A percentile compares a stretch with the other conserved stretches of the same genome.
Conservation (phyloP, 371 early-diverging fungal species). For the Mortierella sp. region DNA sequence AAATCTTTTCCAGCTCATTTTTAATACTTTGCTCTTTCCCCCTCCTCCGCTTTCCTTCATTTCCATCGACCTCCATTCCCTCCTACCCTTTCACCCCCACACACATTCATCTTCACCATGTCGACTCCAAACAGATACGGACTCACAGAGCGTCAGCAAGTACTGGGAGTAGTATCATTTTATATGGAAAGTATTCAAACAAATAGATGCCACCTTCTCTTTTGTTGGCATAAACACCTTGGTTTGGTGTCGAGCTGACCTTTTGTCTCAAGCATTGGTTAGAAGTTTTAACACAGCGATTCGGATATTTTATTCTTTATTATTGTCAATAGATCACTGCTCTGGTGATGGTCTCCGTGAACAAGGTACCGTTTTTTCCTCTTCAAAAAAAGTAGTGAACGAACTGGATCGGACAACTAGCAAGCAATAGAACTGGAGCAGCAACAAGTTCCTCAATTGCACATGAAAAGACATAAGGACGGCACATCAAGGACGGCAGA, state of each 20-base stretch:
- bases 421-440: not conserved
- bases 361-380: slow-evolving; percentile 57
- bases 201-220: not conserved
- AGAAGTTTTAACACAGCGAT: not conserved
- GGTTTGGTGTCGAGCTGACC: not conserved
- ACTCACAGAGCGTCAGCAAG: slow-evolving; percentile 29
- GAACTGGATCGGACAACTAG: not conserved
- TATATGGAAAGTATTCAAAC: slow-evolving; percentile 46
- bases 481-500: not conserved
- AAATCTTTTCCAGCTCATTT: not conserved
- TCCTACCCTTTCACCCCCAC: not conserved
- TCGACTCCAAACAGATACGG: slow-evolving; percentile 3
- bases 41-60: not conserved
- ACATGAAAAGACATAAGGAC: not conserved
- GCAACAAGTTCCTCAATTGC: not conserved
- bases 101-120: slow-evolving; percentile 7
- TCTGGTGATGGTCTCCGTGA: slow-evolving; percentile 64
- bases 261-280: not conserved
- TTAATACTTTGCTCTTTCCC: not conserved
- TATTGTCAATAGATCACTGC: slow-evolving; percentile 46
- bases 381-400: not conserved
- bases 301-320: not conserved
- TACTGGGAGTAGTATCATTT: slow-evolving; percentile 57
- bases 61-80: not conserved
- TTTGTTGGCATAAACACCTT: not conserved